Evolutionary conservation across 2,329 filamentous ascomycete genomes (phyloP).

Genomic region (Hypoxylon sp.): DNA sequence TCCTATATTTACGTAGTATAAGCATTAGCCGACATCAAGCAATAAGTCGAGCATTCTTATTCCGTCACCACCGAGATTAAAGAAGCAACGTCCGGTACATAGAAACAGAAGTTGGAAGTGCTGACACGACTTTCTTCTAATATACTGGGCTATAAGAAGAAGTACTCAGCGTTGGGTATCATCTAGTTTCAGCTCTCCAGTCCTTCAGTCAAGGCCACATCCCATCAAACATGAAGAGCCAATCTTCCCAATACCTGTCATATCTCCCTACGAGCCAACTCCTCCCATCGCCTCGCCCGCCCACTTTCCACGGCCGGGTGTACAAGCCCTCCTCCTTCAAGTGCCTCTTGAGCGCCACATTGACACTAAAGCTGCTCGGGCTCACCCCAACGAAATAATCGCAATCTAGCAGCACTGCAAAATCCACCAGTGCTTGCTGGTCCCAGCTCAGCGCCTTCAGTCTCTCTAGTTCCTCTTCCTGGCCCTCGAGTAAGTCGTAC

Average conservation of each 20-base stretch:
- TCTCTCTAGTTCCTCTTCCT: conserved; percentile 45
- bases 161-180: background rate
- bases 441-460: conserved; percentile 59
- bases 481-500: conserved; percentile 53
- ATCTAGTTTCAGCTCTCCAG: background rate
- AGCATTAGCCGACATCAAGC: no score
- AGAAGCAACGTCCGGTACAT: no score
- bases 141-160: background rate
- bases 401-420: conserved; percentile 56
- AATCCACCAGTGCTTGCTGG: conserved; percentile 61
- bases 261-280: conserved; percentile 61
- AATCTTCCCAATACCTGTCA: conserved; percentile 62
- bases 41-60: no score
- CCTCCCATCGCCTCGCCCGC: conserved; percentile 57
- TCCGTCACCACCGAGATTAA: no score
- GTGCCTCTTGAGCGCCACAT: conserved; percentile 62
- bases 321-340: conserved; percentile 57
- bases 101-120: no score
- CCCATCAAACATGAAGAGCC: conserved; percentile 64
- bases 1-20: no score
- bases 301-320: conserved; percentile 60
- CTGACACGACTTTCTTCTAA: no score
- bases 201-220: conserved; percentile 56
- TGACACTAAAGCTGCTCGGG: conserved; percentile 64
- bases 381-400: conserved; percentile 62